phyloP scores from a whole-genome alignment of 441 rosid genomes.

The Syzygium malaccense region DNA sequence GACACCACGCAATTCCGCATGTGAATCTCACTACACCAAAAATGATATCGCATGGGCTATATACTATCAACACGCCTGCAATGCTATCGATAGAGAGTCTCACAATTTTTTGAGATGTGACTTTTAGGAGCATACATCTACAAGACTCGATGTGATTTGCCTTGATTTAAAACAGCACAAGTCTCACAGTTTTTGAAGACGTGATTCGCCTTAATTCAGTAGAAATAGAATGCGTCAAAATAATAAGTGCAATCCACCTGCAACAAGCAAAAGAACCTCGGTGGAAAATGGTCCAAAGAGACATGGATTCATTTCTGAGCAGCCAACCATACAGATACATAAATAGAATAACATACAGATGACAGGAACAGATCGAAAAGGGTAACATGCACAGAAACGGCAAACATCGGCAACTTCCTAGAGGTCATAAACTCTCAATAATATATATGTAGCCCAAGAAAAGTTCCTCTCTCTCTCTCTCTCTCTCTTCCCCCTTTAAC shows the following conservation, averaged over 20 bases:
- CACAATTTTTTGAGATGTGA: fast-evolving
- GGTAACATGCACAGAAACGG: conserved; percentile 24
- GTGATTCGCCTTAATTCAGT: not conserved
- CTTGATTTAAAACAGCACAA: too few relatives aligned
- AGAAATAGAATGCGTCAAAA: not conserved
- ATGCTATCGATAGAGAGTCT: fast-evolving
- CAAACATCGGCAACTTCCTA: conserved; percentile 28
- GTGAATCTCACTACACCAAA: not conserved
- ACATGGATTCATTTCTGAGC: not conserved
- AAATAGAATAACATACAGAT: not conserved
- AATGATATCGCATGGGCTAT: fast-evolving
- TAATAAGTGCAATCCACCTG: not conserved
- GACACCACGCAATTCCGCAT: fast-evolving
- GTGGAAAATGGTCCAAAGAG: not conserved
- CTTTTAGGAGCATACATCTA: fast-evolving
- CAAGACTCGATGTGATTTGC: not conserved
- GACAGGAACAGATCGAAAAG: not conserved
- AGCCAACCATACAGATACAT: not conserved
- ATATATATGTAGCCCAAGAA: too few relatives aligned
- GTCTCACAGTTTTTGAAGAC: fast-evolving
- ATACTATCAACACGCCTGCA: fast-evolving
- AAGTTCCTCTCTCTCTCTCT: too few relatives aligned
- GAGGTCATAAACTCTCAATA: conserved; percentile 19
- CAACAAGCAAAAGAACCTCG: not conserved
- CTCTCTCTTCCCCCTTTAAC: too few relatives aligned